phyloP scores from a whole-genome alignment of 1,284 basidiomycete species.

The Hymenochaete sp. region DNA sequence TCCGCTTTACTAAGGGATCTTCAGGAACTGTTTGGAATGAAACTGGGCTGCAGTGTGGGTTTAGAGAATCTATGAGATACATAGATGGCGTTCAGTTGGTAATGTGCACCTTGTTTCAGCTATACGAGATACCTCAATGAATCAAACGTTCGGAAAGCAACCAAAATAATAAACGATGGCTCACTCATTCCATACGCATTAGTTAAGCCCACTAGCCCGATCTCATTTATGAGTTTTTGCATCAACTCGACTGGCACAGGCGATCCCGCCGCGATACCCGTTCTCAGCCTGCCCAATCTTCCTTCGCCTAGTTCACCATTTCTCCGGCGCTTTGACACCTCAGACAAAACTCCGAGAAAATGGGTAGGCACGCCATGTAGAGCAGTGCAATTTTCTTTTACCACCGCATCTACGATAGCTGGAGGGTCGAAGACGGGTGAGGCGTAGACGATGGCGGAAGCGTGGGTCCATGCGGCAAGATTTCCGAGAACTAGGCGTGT shows the following conservation, averaged over 20 bases:
- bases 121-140: conserved; percentile 21
- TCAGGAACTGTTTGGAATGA: conserved; percentile 67
- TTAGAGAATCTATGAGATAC: background rate
- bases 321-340: conserved; percentile 47
- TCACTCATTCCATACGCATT: conserved; percentile 78
- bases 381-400: conserved; percentile 62
- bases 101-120: conserved; percentile 46
- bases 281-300: conserved; percentile 51
- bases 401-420: conserved; percentile 58
- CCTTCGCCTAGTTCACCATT: conserved; percentile 39
- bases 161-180: background rate
- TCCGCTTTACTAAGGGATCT: conserved; percentile 63
- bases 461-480: conserved; percentile 70
- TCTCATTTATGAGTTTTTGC: conserved; percentile 54
- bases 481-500: conserved; percentile 75
- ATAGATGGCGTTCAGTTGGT: background rate
- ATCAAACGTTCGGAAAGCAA: background rate
- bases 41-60: conserved; percentile 46
- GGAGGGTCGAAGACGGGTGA: conserved; percentile 57
- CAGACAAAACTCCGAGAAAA: conserved; percentile 65
- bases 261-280: conserved; percentile 74
- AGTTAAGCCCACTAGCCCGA: conserved; percentile 65
- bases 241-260: conserved; percentile 74
- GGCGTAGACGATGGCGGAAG: conserved; percentile 67
- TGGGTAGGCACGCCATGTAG: conserved; percentile 82